Evolutionary conservation across 1,139 yeast genomes (phyloP), one percentile per base, ranked within the genome.

Genomic region (Saccharomyces pastorianus): DNA sequence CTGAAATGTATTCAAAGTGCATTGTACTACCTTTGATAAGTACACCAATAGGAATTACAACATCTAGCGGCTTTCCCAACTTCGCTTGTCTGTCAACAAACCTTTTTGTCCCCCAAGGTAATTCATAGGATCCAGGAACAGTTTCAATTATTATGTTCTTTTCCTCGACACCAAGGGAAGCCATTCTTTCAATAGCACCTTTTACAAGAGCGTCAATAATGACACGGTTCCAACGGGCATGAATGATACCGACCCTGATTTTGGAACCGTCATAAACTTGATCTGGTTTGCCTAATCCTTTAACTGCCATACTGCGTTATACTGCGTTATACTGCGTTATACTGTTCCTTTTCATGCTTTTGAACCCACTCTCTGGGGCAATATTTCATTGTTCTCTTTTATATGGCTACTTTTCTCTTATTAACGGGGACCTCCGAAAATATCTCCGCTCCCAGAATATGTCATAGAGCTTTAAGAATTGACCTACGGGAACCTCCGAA

Each of bases 1-100:
- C 98, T 69, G 96, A 87, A 64, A 93, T 93, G 75, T 91, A 93
- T 73, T 93, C 99, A 68, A 93, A 93, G 75, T 93, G 99, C 96
- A 90, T 90, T 50, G 98, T 93, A 48, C 91, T 84, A 55, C 99
- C 99, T 75, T 93, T 93, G 74, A 93, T 91, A 66, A 93, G 78
- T 44, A 88, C 93, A 55, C 99, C 99, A 63, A 93, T 90, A 53
- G 98, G 93, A 59, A 93, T 88, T 51, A 91, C 81, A 3, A 95
- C 96, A 68, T 93, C 97, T 59, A 86, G 76, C 29, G 83, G 81
- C 56, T 74, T 70, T 50, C 78, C 79, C 55, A 70, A 64, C 53
- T 68, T 69, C 54, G 73, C 71, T 58, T 78, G 77, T 61, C 77
- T 77, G 27, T 78, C 78, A 56, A 75, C 73, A 57, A 84, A 74